Evolutionary conservation across 2,329 filamentous ascomycete genomes (phyloP), one percentile per base, ranked within the genome.

Genomic region (Coniochaeta hoffmannii): DNA sequence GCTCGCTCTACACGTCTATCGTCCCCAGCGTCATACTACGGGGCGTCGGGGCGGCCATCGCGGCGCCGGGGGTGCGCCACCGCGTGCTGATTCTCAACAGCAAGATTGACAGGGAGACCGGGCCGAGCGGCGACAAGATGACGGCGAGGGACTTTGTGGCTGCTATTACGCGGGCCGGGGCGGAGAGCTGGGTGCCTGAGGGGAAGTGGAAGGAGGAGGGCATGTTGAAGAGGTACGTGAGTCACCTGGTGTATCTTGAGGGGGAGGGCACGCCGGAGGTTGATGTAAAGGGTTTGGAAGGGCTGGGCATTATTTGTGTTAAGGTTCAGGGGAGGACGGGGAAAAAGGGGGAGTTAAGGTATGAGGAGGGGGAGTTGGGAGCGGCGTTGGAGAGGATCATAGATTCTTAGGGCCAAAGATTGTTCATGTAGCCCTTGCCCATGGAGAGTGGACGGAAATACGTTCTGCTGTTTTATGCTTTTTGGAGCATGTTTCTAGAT

Each of bases 1-100:
- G 94, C n/a, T 92, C 87, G 1, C 76, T 97, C 0, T 97, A 95
- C 70, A 97, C 93, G 0, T 93, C 88, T 5, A 82, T 97, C 32
- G 79, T 96, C 1, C 93, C 93, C 0, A 91, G 85, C 15, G 74
- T 97, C 1, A 82, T 97, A 5, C 78, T 96, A 7, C 80, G 84
- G 24, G 87, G 87, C 1, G 85, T 94, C 0, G 90, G 90, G 1
- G 74, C 80, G 28, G 82, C 84, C 0, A 76, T 90, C 22, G 72
- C 78, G 1, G 70, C 72, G 26, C 71, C 76, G 0, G 64, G 14
- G 17, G 60, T 17, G 34, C 74, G 81, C 8, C 81, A 86, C 64
- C 95, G 94, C 68, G 87, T 96, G 17, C 74, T 96, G 8, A 88
- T 96, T 26, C 74, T 96, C 6, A 97, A 97, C 65, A 89, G 89